Base-by-base conservation (phyloP, 306 rosid genomes). In the Notholithocarpus densiflorus region DNA sequence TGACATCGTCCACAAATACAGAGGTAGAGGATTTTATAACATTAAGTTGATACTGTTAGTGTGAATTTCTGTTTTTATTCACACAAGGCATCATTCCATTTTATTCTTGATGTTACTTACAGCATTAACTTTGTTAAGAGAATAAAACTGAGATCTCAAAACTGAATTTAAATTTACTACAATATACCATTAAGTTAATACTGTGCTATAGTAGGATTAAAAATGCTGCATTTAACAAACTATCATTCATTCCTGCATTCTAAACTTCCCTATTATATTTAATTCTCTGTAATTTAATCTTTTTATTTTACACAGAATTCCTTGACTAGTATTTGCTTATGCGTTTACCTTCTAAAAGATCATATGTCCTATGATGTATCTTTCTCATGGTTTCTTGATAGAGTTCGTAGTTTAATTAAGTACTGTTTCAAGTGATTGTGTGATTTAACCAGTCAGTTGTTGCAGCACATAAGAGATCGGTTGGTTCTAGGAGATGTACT, bases 1-100 rank as follows among this genome's bases (percentile, higher is more conserved):
- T 56, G 88, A 92, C 75, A 81, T 90, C 43, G 71, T 87, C 80
- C 85, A 79, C 75, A 90, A 86, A 73, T 91, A 76, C 85, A 91
- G 80, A 89, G 99, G 99, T 95, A 86, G 29, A 60, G 18, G 19
- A 17, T 43, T 43, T 79, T 40, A 20, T 45, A 54, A 61, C 55
- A 23, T 57, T 5, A 23, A 32, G n/a, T 34, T 17, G 43, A 59
- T 19, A 66, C 27, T 19, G 24, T 9, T 34, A 18, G 72, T 72
- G 26, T 23, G 45, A 53, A 26, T 19, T 24, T 52, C 23, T 23
- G 27, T 31, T 52, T 52, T 52, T 53, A 15, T 21, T 61, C 17
- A 15, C 17, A 24, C 8, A 9, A 48, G 17, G 27, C 26, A 4
- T 9, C 24, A 7, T 72, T 26, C 37, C 21, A 27, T 72, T 27